Conservation (phyloP, 2,329 filamentous ascomycete species). For the Thielaviopsis punctulata region DNA sequence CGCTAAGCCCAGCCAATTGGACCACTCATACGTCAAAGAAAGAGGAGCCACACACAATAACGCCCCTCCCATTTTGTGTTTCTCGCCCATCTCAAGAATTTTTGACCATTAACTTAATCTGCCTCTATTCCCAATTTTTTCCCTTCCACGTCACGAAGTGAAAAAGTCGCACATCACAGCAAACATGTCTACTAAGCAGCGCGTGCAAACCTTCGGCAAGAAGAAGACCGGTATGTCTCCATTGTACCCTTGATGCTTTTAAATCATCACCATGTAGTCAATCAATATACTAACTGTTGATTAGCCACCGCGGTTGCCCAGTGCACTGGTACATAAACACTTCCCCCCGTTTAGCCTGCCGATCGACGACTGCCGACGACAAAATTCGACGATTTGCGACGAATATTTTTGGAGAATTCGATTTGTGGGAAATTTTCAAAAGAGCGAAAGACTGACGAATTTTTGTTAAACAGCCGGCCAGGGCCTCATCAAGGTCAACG, state of each 20-base stretch:
- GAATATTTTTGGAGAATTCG: background rate
- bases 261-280: background rate
- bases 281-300: background rate
- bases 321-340: constrained; percentile 46
- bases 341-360: background rate
- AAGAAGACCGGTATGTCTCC: constrained; percentile 51
- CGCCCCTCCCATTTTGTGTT: constrained; percentile 11
- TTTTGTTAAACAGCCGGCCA: constrained; percentile 21
- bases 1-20: constrained; percentile 9
- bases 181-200: constrained; percentile 64
- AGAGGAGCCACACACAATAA: constrained; percentile 12
- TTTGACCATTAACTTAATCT: constrained; percentile 12
- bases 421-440: background rate
- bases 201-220: constrained; percentile 98
- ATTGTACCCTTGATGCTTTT: background rate
- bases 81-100: constrained; percentile 12
- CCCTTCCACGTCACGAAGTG: constrained; percentile 14
- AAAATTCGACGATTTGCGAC: background rate
- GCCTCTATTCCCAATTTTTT: constrained; percentile 13
- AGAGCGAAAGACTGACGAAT: constrained; percentile 9
- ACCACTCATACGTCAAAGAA: constrained; percentile 3
- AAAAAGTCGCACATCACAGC: constrained; percentile 18
- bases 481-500: constrained; percentile 97
- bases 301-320: constrained; percentile 64
- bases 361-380: constrained; percentile 1